Evolutionary conservation across 768 basidiomycete species (phyloP), one percentile per base, ranked within the genome.

Genomic region (Clathrus columnatus): DNA sequence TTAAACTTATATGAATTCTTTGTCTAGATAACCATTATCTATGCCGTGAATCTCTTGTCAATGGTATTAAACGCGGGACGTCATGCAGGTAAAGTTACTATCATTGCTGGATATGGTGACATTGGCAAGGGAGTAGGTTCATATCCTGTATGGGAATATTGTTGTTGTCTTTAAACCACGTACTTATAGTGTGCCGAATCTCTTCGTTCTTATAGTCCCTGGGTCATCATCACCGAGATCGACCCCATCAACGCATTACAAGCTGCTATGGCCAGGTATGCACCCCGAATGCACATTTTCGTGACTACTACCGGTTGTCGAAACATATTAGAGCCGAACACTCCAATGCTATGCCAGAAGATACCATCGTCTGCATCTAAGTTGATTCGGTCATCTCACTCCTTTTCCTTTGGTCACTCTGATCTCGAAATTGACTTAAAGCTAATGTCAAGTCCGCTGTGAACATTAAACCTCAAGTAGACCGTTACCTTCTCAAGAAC

Each of bases 191-290:
- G 96, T 70, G 95, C 95, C 54, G 93, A 98, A 73, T 91, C 96
- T 20, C 84, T 99, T 64, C 82, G 84, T 50, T 89, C 92, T n/a
- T 99, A 98, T 70, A 96, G 96, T 68, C 84, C 93, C 61, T 93
- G 96, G 65, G 95, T 98, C 44, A 64, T 99, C 64, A 70, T 99
- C 67, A 97, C 96, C 60, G 96, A 99, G 72, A 96, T 99, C 69
- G 96, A 99, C 74, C 96, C 96, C 61, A 99, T 99, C 85, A 99
- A 99, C 70, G 96, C 95, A 49, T 87, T 99, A 57, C 96, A 99
- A 72, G 96, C 96, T 63, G 95, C 94, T 54, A 99, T 99, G 96
- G 93, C 92, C 65, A 96, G 96, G 56, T 99, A 93, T 70, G 96
- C 95, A 45, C 77, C 82, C 57, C 84, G 87, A 30, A 69, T 81